Percentiles rank a stretch among this genome's conserved stretches.
Evolutionary conservation across 2,329 filamentous ascomycete species (phyloP).

Genomic region (Xylariales sp.): DNA sequence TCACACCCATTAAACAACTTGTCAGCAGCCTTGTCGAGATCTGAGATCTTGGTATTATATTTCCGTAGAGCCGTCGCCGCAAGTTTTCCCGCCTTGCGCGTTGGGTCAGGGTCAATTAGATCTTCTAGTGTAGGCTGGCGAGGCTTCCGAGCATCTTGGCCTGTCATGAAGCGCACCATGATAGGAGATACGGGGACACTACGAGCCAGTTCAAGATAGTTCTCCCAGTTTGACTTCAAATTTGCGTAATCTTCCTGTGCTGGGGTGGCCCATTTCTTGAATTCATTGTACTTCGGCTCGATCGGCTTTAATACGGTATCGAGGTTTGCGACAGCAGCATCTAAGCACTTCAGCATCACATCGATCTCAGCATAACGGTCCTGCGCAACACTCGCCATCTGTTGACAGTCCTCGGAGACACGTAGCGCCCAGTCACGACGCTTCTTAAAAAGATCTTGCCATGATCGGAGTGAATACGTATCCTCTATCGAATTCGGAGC

Average conservation of each 20-base stretch:
- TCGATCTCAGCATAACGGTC: constrained; percentile 78
- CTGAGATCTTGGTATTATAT: constrained; percentile 69
- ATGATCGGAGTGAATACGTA: constrained; percentile 84
- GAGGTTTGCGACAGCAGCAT: constrained; percentile 87
- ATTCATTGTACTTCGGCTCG: constrained; percentile 76
- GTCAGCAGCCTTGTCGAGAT: constrained; percentile 69
- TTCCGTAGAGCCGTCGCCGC: constrained; percentile 68
- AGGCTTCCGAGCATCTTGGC: constrained; percentile 57
- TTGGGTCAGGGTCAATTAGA: constrained; percentile 79
- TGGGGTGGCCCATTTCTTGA: constrained; percentile 76
- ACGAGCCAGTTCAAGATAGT: constrained; percentile 72
- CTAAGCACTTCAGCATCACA: constrained; percentile 81
- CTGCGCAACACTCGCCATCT: constrained; percentile 70
- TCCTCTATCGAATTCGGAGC: constrained; percentile 87
- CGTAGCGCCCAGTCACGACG: constrained; percentile 82
- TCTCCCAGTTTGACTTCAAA: constrained; percentile 74
- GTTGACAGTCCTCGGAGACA: constrained; percentile 75
- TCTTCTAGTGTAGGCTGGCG: constrained; percentile 74
- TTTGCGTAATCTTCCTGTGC: constrained; percentile 75
- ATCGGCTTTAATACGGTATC: constrained; percentile 78
- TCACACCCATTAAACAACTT: constrained; percentile 72
- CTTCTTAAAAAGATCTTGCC: constrained; percentile 86
- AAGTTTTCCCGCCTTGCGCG: constrained; percentile 76
- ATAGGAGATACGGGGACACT: constrained; percentile 72
- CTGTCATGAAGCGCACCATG: constrained; percentile 75